A percentile compares a stretch with the other conserved stretches of the same genome.
Evolutionary conservation across 768 basidiomycete species (phyloP).

Genomic region (Pulveroboletus sp.): DNA sequence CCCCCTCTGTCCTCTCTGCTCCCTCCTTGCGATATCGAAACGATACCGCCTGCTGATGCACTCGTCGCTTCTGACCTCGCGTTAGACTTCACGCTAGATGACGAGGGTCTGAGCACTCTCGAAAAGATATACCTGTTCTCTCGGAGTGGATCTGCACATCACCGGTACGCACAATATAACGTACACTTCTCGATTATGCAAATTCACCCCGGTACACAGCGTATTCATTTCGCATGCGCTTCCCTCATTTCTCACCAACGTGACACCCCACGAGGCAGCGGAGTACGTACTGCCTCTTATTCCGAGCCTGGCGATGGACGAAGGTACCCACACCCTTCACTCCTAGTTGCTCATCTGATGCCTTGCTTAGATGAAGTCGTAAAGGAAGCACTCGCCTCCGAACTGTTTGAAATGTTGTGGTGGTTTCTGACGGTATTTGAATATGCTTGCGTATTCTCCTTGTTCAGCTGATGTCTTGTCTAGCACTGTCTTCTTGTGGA

Average conservation of each 20-base stretch:
- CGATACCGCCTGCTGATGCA: slow-evolving; percentile 23
- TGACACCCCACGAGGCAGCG: slow-evolving; percentile 82
- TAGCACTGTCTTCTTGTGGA: slow-evolving; percentile 68
- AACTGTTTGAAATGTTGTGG: slow-evolving; percentile 82
- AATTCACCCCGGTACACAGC: slow-evolving; percentile 37
- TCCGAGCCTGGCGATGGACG: slow-evolving; percentile 76
- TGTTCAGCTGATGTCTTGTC: slow-evolving; percentile 3
- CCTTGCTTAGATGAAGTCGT: slow-evolving; percentile 67
- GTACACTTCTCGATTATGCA: not conserved
- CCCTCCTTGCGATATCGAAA: slow-evolving; percentile 26
- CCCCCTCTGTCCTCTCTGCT: slow-evolving; percentile 22
- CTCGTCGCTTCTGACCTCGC: slow-evolving; percentile 28
- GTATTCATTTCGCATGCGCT: slow-evolving; percentile 84
- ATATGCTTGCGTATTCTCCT: slow-evolving; percentile 1
- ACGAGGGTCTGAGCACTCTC: slow-evolving; percentile 76
- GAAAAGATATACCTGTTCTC: slow-evolving; percentile 92
- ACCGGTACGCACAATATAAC: slow-evolving; percentile 35
- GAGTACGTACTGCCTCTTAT: slow-evolving; percentile 94
- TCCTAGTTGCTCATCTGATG: slow-evolving; percentile 4
- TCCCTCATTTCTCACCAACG: slow-evolving; percentile 68
- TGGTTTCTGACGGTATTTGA: slow-evolving; percentile 74
- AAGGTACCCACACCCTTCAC: slow-evolving; percentile 45
- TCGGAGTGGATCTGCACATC: slow-evolving; percentile 64
- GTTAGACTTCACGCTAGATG: slow-evolving; percentile 52
- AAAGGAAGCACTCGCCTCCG: slow-evolving; percentile 79